Base-by-base conservation (phyloP, 2,329 filamentous ascomycete species). In the Phaeoacremonium minimum region DNA sequence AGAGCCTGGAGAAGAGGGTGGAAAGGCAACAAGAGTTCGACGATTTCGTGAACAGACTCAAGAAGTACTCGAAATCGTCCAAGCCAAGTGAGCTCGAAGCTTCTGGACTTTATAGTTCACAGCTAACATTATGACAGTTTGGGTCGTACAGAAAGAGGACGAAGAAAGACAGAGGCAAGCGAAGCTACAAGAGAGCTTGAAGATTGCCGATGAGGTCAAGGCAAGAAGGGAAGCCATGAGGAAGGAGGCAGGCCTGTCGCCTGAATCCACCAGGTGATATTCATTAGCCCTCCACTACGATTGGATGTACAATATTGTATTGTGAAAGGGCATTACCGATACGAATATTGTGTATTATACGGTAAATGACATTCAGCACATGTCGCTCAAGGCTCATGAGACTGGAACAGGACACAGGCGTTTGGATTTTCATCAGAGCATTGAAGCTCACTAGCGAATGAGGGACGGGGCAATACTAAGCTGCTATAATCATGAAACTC, bases 41-140 rank as follows among this genome's bases (percentile, higher is more conserved):
- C 55, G 77, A 89, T 38, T 97, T 95, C 54, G 85, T 96, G 18
- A 75, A 56, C 33, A 80, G 83, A 50, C 63, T 98, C 56, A 96
- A 95, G 71, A 79, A 91, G 51, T 87, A 90, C 59, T 86, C 87
- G 17, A 94, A 90, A 67, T 93, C 85, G 12, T 84, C 95, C 56
- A 95, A 91, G 66, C 87, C 87, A 30, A 95, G 89, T 95, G 72
- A 43, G 83, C 67, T 15, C 33, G 30, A 16, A 18, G n/a, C 15
- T 32, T 13, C 20, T 13, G 17, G 15, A 13, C 2, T 8, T 20
- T n/a, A n/a, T 22, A 7, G 13, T 20, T 13, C 11, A n/a, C n/a
- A n/a, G 7, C 19, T 19, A 14, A 36, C 16, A 14, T n/a, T n/a
- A n/a, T n/a, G 9, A 4, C 32, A 75, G 72, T 76, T 41, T 75